Evolutionary conservation across 305 asterid genomes (phyloP).

Genomic region (Nicotiana rustica): DNA sequence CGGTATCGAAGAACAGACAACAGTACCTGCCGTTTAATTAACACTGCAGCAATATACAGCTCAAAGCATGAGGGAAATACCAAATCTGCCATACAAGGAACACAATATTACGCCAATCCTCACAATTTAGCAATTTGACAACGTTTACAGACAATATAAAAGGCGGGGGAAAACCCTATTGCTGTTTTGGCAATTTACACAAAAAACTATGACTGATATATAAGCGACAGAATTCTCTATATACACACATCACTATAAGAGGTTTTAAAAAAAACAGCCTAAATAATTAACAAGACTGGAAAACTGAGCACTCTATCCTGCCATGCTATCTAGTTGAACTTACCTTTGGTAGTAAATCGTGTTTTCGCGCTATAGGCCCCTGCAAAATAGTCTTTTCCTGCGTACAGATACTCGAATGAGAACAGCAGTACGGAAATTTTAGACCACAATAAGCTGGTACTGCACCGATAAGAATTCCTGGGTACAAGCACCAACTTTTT

Average conservation of each 20-base stretch:
- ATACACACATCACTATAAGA: neutral
- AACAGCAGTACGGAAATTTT: neutral
- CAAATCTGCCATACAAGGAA: neutral
- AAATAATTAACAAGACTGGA: neutral
- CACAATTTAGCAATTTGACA: neutral
- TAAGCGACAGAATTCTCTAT: neutral
- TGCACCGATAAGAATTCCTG: neutral
- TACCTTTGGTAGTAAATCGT: neutral
- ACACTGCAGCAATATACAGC: neutral
- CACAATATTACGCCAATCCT: neutral
- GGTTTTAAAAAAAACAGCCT: neutral
- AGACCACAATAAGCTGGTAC: neutral
- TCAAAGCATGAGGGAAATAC: neutral
- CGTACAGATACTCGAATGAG: neutral
- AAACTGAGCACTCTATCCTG: neutral
- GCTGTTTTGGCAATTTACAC: neutral
- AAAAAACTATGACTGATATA: neutral
- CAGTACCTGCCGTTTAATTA: no score
- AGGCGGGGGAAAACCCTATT: neutral
- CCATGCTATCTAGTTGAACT: constrained; percentile 19
- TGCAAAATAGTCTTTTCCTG: neutral
- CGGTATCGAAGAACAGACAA: no score
- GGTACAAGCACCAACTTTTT: neutral
- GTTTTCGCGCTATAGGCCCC: neutral
- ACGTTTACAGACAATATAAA: neutral